Conservation (phyloP, 1,284 basidiomycete species). For the Cutaneotrichosporon dermatis region DNA sequence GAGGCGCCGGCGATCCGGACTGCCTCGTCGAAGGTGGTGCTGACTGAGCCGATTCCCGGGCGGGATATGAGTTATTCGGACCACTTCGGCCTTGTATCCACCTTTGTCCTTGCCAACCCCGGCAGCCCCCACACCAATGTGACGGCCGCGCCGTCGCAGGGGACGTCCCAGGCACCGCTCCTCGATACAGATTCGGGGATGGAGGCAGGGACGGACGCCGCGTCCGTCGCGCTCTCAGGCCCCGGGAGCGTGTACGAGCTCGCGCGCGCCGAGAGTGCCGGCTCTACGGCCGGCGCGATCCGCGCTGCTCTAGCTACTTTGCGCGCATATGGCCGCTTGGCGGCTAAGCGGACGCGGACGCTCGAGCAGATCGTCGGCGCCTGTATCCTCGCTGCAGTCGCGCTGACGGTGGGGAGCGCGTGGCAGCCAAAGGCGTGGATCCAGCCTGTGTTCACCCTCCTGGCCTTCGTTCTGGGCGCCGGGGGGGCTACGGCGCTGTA, state of each 20-base stretch:
- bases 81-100: slow-evolving; percentile 86
- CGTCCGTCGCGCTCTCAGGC: too few relatives aligned
- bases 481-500: slow-evolving; percentile 83
- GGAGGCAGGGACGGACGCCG: background rate
- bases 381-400: slow-evolving; percentile 55
- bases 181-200: too few relatives aligned
- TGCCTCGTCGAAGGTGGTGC: slow-evolving; percentile 62
- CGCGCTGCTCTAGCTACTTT: slow-evolving; percentile 27
- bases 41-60: slow-evolving; percentile 71
- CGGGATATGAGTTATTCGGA: slow-evolving; percentile 84
- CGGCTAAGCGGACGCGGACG: slow-evolving; percentile 9
- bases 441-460: slow-evolving; percentile 57
- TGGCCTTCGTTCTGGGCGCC: slow-evolving; percentile 69
- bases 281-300: slow-evolving; percentile 10
- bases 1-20: slow-evolving; percentile 57
- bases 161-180: background rate
- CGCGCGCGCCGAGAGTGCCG: background rate
- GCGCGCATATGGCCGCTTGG: slow-evolving; percentile 28
- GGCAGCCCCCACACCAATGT: too few relatives aligned
- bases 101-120: slow-evolving; percentile 49
- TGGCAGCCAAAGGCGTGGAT: slow-evolving; percentile 51
- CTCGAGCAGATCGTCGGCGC: background rate
- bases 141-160: background rate
- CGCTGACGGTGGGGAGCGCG: slow-evolving; percentile 57
- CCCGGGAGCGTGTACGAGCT: slow-evolving; percentile 13